Percentiles rank a stretch among this genome's conserved stretches.
phyloP scores from a whole-genome alignment of 768 basidiomycete genomes.

The Tricholoma bakamatsutake region DNA sequence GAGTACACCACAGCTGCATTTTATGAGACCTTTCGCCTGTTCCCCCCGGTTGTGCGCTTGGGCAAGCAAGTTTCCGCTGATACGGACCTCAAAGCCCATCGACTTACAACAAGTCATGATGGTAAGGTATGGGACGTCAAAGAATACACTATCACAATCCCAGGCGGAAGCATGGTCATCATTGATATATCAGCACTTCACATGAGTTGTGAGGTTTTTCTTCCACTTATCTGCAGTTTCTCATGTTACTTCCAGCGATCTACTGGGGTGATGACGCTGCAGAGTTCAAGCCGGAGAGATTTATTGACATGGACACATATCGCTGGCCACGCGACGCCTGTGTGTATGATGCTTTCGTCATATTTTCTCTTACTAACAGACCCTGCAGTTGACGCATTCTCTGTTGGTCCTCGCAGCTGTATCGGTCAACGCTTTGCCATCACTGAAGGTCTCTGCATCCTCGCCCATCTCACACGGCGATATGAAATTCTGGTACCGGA shows the following conservation, averaged over 20 bases:
- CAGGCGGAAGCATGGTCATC: conserved; percentile 31
- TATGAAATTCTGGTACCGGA: conserved; percentile 37
- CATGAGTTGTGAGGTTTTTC: conserved; percentile 34
- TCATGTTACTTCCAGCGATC: conserved; percentile 25
- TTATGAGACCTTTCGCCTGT: conserved; percentile 41
- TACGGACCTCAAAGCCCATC: conserved; percentile 26
- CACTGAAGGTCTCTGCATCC: conserved; percentile 34
- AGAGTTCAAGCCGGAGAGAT: conserved; percentile 44
- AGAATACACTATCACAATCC: conserved; percentile 28
- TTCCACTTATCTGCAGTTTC: neutral
- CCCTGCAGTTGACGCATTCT: conserved; percentile 36
- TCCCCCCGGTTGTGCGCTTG: conserved; percentile 32
- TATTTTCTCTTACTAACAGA: neutral
- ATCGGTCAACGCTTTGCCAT: conserved; percentile 46
- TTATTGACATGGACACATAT: conserved; percentile 43
- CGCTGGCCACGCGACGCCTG: conserved; percentile 49
- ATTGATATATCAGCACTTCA: conserved; percentile 40
- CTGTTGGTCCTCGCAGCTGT: conserved; percentile 38
- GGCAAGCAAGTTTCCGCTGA: conserved; percentile 29
- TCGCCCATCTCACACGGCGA: conserved; percentile 36
- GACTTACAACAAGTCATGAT: conserved; percentile 21
- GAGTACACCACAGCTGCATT: conserved; percentile 37
- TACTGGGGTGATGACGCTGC: conserved; percentile 42
- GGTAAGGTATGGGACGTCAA: conserved; percentile 24
- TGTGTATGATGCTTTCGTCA: conserved; percentile 15